A percentile compares a stretch with the other conserved stretches of the same genome.
phyloP scores from a whole-genome alignment of 1,284 basidiomycete species.

The Fomitiporia mediterranea region DNA sequence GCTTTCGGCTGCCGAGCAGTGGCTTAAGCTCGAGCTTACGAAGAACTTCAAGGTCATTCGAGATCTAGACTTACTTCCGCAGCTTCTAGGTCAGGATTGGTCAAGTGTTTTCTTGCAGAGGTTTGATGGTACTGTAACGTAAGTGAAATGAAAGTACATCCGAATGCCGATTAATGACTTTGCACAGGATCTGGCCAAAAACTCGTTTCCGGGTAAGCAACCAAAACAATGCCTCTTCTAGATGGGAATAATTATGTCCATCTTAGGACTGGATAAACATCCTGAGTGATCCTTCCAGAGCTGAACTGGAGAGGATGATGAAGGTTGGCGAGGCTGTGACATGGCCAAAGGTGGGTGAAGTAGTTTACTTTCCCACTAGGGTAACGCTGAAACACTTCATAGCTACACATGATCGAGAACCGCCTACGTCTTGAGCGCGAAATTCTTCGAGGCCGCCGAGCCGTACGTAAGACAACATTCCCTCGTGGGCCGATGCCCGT shows the following conservation, averaged over 20 bases:
- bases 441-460: constrained; percentile 76
- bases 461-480: constrained; percentile 53
- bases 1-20: constrained; percentile 87
- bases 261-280: constrained; percentile 85
- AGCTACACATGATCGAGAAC: constrained; percentile 92
- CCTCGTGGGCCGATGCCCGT: constrained; percentile 26
- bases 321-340: constrained; percentile 85
- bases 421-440: constrained; percentile 76
- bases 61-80: constrained; percentile 87
- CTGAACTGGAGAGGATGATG: constrained; percentile 80
- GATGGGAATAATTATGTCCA: constrained; percentile 15
- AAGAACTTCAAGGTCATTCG: constrained; percentile 97
- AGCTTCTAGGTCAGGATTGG: constrained; percentile 91
- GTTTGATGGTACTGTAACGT: constrained; percentile 82
- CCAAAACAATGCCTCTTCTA: not conserved
- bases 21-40: constrained; percentile 89
- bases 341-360: constrained; percentile 82
- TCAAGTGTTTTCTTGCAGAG: constrained; percentile 89
- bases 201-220: constrained; percentile 63
- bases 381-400: not conserved
- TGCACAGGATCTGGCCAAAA: constrained; percentile 76
- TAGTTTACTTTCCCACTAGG: constrained; percentile 13
- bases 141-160: constrained; percentile 32
- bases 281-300: constrained; percentile 78
- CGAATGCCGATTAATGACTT: constrained; percentile 9